These are phyloP conservation scores for Aspergillus sp. DNA, from an alignment of 2,329 filamentous ascomycete species.

Conservation along the genomic window DNA sequence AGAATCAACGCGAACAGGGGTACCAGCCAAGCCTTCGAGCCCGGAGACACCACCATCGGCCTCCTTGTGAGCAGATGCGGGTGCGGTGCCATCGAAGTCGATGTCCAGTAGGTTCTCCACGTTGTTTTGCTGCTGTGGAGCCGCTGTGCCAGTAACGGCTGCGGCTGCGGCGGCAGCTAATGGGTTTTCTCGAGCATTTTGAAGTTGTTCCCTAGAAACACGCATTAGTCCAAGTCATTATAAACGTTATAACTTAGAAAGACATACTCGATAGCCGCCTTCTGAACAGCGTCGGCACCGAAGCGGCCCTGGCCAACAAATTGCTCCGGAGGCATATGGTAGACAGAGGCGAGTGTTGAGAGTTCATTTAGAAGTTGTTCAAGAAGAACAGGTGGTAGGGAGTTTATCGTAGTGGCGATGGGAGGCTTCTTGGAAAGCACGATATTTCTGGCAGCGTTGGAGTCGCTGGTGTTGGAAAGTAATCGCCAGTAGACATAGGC, in stretches of 20 bases:
- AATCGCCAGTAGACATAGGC: slow-evolving; percentile 99
- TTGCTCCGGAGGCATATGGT: slow-evolving; percentile 97
- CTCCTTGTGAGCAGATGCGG: slow-evolving; percentile 76
- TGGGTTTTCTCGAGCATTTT: slow-evolving; percentile 90
- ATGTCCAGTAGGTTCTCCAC: slow-evolving; percentile 95
- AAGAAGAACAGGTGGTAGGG: slow-evolving; percentile 76
- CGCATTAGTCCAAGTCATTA: slow-evolving; percentile 18
- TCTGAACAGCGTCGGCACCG: slow-evolving; percentile 90
- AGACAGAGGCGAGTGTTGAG: slow-evolving; percentile 93
- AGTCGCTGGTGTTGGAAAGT: slow-evolving; percentile 75
- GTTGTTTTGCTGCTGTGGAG: slow-evolving; percentile 65
- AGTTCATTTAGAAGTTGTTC: slow-evolving; percentile 90
- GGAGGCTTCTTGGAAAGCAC: slow-evolving; percentile 91
- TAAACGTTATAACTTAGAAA: background rate
- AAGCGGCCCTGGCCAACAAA: slow-evolving; percentile 95
- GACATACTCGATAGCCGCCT: slow-evolving; percentile 80
- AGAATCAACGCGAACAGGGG: slow-evolving; percentile 51
- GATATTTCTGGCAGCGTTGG: slow-evolving; percentile 87
- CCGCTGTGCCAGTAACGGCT: slow-evolving; percentile 57
- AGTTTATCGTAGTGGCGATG: slow-evolving; percentile 91
- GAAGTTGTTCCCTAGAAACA: slow-evolving; percentile 68
- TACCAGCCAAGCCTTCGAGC: slow-evolving; percentile 56
- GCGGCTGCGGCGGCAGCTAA: slow-evolving; percentile 79
- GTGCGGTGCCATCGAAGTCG: slow-evolving; percentile 89
- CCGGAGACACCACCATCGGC: slow-evolving; percentile 66